Percentiles rank a stretch among this genome's conserved stretches.
Conservation (phyloP, 2,329 filamentous ascomycete genomes). For the Aureobasidium lini region DNA sequence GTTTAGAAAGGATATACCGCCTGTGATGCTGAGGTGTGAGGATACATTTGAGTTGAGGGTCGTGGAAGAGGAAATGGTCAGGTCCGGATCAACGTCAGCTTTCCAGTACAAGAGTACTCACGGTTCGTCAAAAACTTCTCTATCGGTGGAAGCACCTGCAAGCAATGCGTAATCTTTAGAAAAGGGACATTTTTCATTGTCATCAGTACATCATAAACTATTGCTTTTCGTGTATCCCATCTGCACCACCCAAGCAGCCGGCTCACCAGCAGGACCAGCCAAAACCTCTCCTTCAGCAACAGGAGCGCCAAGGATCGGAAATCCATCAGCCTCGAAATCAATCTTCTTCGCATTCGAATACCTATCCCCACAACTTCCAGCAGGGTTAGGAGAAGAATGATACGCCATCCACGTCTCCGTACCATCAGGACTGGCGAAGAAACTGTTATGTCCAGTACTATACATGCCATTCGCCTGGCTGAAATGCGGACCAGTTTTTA, state of each 20-base stretch:
- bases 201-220: background rate
- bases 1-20: background rate
- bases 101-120: too few species aligned
- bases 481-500: conserved; percentile 47
- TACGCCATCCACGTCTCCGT: conserved; percentile 50
- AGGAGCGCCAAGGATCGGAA: conserved; percentile 44
- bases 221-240: too few species aligned
- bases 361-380: conserved; percentile 47
- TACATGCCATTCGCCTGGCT: conserved; percentile 50
- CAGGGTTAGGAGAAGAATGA: conserved; percentile 45
- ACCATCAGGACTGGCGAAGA: conserved; percentile 50
- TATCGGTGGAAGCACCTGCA: too few species aligned
- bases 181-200: too few species aligned
- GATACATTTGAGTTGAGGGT: background rate
- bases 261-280: conserved; percentile 18
- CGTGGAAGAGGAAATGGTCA: background rate
- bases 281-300: conserved; percentile 22
- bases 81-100: too few species aligned
- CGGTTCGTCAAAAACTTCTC: background rate
- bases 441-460: conserved; percentile 51
- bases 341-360: conserved; percentile 49
- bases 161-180: too few species aligned
- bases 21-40: background rate
- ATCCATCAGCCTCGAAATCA: conserved; percentile 44
- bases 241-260: background rate